phyloP scores from a whole-genome alignment of 306 rosid species.

The Pueraria montana region DNA sequence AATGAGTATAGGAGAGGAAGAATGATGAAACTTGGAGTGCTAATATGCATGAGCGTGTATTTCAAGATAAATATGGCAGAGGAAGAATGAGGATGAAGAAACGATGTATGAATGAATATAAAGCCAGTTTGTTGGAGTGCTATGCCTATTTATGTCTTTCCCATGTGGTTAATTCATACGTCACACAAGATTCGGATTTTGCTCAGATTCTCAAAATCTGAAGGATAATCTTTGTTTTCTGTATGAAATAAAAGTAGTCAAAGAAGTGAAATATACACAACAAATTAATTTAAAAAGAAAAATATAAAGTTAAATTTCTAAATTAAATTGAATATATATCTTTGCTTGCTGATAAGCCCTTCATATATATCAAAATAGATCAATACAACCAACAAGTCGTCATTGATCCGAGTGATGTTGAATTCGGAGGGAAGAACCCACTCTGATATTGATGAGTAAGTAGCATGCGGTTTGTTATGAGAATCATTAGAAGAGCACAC shows the following conservation, averaged over 20 bases:
- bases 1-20: neutral
- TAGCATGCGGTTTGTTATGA: no score
- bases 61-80: neutral
- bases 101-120: no score
- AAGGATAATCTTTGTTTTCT: neutral
- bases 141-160: neutral
- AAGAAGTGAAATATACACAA: neutral
- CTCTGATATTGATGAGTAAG: no score
- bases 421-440: no score
- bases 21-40: neutral
- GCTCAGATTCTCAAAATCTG: neutral
- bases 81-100: neutral
- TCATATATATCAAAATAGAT: neutral
- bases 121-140: conserved; percentile 1
- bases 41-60: no score
- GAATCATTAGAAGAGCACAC: no score
- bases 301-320: neutral
- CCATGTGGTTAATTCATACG: neutral
- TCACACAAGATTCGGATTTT: neutral
- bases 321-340: neutral
- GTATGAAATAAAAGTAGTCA: neutral
- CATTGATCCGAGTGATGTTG: no score
- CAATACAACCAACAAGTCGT: no score
- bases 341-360: neutral
- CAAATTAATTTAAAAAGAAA: neutral